These are phyloP conservation scores for Pseudocercospora fijiensis DNA, from an alignment of 2,329 filamentous ascomycete genomes.

Conservation along the genomic window DNA sequence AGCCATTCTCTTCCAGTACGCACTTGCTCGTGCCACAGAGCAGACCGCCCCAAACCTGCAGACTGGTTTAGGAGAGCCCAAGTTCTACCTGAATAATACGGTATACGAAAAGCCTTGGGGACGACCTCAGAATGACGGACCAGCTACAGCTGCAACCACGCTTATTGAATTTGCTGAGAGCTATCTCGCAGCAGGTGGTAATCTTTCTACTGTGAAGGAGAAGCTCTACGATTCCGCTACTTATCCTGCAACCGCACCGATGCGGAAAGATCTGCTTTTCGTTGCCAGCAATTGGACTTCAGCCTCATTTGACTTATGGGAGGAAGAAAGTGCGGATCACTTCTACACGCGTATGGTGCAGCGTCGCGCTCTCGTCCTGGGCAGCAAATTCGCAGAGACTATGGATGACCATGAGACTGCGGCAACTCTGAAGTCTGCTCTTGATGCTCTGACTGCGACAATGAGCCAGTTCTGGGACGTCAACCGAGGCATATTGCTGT, in stretches of 20 bases:
- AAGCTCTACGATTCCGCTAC: constrained; percentile 35
- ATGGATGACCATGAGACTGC: constrained; percentile 34
- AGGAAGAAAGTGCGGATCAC: constrained; percentile 35
- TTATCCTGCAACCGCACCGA: constrained; percentile 30
- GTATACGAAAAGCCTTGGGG: constrained; percentile 37
- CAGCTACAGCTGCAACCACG: constrained; percentile 36
- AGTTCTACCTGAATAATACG: constrained; percentile 38
- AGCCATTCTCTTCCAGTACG: constrained; percentile 33
- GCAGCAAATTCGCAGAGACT: constrained; percentile 33
- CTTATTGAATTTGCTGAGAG: constrained; percentile 36
- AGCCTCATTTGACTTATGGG: constrained; percentile 37
- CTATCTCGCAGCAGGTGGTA: constrained; percentile 34
- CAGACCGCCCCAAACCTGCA: constrained; percentile 36
- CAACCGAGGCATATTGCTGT: constrained; percentile 30
- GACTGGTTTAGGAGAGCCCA: constrained; percentile 38
- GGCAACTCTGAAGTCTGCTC: constrained; percentile 31
- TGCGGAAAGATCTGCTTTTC: constrained; percentile 35
- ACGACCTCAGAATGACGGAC: constrained; percentile 39
- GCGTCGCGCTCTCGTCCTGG: constrained; percentile 34
- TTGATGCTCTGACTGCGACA: constrained; percentile 29
- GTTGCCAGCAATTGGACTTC: constrained; percentile 36
- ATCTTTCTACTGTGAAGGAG: constrained; percentile 28
- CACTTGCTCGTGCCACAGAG: constrained; percentile 32
- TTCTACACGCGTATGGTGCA: constrained; percentile 38
- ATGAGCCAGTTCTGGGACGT: constrained; percentile 37